phyloP scores from a whole-genome alignment of 805 yeast genomes.

The Candida pseudofarinosa region DNA sequence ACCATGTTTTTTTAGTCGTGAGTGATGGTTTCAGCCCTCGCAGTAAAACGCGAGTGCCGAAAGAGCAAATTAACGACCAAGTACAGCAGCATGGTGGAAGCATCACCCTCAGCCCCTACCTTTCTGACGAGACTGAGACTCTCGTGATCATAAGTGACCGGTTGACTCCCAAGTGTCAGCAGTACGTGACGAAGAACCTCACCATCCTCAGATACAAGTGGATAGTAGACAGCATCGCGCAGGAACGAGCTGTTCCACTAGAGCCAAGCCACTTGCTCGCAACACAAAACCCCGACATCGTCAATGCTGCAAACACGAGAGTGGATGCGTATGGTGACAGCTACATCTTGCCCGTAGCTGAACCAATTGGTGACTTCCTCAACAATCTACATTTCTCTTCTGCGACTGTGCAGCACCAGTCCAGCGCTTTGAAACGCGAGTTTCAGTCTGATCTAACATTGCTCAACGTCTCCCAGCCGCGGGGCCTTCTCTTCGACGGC shows the following conservation, averaged over 20 bases:
- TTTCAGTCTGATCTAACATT: conserved; percentile 11
- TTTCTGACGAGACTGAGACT: conserved; percentile 2
- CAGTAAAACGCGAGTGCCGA: conserved; percentile 25
- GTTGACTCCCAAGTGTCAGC: conserved; percentile 22
- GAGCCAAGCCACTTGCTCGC: conserved; percentile 59
- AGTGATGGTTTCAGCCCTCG: conserved; percentile 41
- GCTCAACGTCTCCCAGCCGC: conserved; percentile 13
- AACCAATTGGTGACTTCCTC: background rate
- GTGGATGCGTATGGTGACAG: conserved; percentile 67
- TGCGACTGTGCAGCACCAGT: conserved; percentile 10
- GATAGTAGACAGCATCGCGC: conserved; percentile 62
- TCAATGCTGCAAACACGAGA: conserved; percentile 22
- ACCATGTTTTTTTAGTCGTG: conserved; percentile 46
- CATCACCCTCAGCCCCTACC: conserved; percentile 19
- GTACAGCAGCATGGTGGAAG: conserved; percentile 50
- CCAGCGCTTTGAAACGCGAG: conserved; percentile 4
- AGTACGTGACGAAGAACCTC: conserved; percentile 38
- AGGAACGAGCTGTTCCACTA: conserved; percentile 39
- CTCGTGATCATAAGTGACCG: conserved; percentile 23
- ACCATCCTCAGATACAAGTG: conserved; percentile 67
- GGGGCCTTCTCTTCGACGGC: conserved; percentile 31
- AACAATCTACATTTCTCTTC: conserved; percentile 5
- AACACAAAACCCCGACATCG: conserved; percentile 27
- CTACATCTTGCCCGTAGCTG: conserved; percentile 25
- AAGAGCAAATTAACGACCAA: conserved; percentile 29